phyloP scores from a whole-genome alignment of 192 early-diverging fungal genomes.

The Powellomyces hirtus region DNA sequence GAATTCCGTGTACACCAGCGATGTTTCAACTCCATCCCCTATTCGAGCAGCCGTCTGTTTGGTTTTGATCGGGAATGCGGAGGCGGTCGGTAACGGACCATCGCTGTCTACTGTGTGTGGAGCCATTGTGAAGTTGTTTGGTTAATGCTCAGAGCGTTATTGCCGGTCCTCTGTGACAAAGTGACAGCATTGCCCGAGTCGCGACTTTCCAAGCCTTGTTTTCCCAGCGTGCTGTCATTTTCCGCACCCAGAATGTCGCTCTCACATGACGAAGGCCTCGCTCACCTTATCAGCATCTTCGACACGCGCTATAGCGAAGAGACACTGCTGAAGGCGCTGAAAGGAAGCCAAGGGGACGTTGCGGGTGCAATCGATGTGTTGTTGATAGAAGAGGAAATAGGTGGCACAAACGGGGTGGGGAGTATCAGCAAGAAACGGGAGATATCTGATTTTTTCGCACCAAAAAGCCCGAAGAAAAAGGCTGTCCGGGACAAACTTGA shows the following conservation, averaged over 20 bases:
- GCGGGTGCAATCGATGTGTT: background rate
- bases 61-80: constrained; percentile 11
- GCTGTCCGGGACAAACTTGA: background rate
- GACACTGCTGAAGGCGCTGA: background rate
- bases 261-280: background rate
- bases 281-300: background rate
- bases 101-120: too few species aligned
- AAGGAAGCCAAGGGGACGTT: background rate
- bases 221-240: too few species aligned
- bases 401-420: too few species aligned
- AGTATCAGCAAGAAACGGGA: background rate
- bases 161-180: too few species aligned
- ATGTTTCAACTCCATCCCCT: background rate
- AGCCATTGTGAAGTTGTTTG: too few species aligned
- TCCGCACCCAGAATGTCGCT: too few species aligned
- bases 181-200: too few species aligned
- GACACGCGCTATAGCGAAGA: background rate
- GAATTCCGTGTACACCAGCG: constrained; percentile 18
- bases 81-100: too few species aligned
- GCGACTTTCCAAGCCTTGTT: too few species aligned
- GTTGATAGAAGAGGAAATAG: background rate
- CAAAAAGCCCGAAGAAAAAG: background rate
- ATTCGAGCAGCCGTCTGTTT: background rate
- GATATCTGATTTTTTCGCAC: background rate
- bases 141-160: too few species aligned